Evolutionary conservation across 2,329 filamentous ascomycete genomes (phyloP), one percentile per base, ranked within the genome.

Genomic region (Ophiostoma tasmaniense): DNA sequence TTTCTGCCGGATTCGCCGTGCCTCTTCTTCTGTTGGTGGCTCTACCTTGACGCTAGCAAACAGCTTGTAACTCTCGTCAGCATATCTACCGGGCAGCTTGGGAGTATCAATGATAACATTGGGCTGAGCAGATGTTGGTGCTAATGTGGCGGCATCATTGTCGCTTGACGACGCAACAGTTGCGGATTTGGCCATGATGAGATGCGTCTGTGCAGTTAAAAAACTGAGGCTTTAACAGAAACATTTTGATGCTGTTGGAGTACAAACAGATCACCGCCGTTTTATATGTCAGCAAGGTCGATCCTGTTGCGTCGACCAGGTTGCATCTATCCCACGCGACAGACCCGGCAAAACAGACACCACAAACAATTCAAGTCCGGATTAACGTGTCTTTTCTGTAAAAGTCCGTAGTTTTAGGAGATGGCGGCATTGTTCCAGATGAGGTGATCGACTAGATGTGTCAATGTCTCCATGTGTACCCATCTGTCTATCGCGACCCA

Each of bases 31-130:
- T 4, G 67, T 69, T 2, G 70, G 70, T 2, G 61, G 52, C 45
- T 69, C 37, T 22, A 71, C 67, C 11, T 69, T 64, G 50, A 69
- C 20, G 14, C 52, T 25, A 2, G 70, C 67, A 13, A 71, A 62
- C n/a, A 71, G 52, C 14, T 69, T 61, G 37, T 71, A 71, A 22
- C 70, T 71, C 52, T 69, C 61, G 45, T 71, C 70, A 28, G 70
- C 67, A 45, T 67, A 68, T 28, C 67, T 66, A 52, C 69, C 70
- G 14, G 66, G 61, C 8, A 69, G 67, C 14, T 68, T 67, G 2
- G n/a, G 39, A 17, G 11, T 50, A 6, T 45, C 62, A 2, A 37
- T 25, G 11, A 45, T 33, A 8, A 14, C 22, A 13, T 22, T 55
- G 50, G n/a, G 10, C 22, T 11, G 50, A 25, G n/a, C 50, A 11